Conservation (phyloP, 495 filamentous ascomycete genomes). For the Sporormia fimetaria region DNA sequence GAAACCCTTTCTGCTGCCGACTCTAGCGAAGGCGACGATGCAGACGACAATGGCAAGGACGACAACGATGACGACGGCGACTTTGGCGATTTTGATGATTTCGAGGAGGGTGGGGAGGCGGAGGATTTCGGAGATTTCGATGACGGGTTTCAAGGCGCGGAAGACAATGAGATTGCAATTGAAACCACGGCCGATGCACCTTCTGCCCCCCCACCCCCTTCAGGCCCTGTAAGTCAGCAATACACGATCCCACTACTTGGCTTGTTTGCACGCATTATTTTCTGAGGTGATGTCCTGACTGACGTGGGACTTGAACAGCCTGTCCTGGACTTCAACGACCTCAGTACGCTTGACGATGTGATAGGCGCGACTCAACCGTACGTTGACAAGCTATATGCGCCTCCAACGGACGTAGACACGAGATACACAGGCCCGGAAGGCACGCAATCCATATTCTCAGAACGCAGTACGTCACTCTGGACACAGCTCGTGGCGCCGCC, state of each 20-base stretch:
- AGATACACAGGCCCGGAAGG: slow-evolving; percentile 37
- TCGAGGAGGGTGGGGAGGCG: slow-evolving; percentile 57
- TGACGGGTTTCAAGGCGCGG: slow-evolving; percentile 57
- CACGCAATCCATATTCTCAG: slow-evolving; percentile 45
- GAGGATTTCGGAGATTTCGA: slow-evolving; percentile 88
- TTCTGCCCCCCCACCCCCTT: slow-evolving; percentile 27
- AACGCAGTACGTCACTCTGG: slow-evolving; percentile 80
- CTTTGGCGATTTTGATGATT: slow-evolving; percentile 90
- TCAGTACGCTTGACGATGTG: slow-evolving; percentile 16
- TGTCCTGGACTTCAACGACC: slow-evolving; percentile 58
- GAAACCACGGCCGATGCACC: slow-evolving; percentile 30
- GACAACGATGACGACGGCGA: slow-evolving; percentile 42
- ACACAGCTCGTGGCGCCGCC: slow-evolving; percentile 91
- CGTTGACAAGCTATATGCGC: slow-evolving; percentile 46
- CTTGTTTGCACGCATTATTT: slow-evolving; percentile 2
- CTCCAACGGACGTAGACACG: slow-evolving; percentile 34
- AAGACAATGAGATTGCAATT: slow-evolving; percentile 37
- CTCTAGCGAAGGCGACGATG: slow-evolving; percentile 34
- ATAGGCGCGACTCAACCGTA: slow-evolving; percentile 35
- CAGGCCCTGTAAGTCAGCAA: slow-evolving; percentile 26
- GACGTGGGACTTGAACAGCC: slow-evolving; percentile 37
- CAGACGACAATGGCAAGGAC: slow-evolving; percentile 29
- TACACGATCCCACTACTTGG: slow-evolving; percentile 21
- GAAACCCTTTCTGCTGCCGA: slow-evolving; percentile 28
- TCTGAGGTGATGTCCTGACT: slow-evolving; percentile 21